Conservation (phyloP, 805 yeast genomes). For the Maudiozyma barnettii region DNA sequence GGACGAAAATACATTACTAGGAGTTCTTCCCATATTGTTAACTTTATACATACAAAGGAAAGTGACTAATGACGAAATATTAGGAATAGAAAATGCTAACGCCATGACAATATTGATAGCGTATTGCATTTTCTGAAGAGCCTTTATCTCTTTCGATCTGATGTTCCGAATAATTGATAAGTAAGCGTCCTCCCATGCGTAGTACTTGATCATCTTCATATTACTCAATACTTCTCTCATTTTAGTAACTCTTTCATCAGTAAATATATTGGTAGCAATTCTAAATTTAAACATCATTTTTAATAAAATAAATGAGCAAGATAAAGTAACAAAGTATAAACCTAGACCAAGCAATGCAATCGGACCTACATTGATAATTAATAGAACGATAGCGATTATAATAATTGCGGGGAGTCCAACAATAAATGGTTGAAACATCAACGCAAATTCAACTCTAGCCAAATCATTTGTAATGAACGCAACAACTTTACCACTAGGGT, state of each 20-base stretch:
- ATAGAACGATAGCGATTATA: slow-evolving; percentile 51
- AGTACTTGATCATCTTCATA: slow-evolving; percentile 75
- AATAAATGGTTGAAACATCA: slow-evolving; percentile 57
- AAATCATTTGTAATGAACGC: slow-evolving; percentile 75
- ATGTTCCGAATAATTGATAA: slow-evolving; percentile 42
- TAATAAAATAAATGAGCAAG: slow-evolving; percentile 38
- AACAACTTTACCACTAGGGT: slow-evolving; percentile 62
- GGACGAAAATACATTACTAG: slow-evolving; percentile 63
- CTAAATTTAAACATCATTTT: slow-evolving; percentile 47
- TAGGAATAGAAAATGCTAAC: slow-evolving; percentile 55
- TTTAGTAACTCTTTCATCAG: slow-evolving; percentile 67
- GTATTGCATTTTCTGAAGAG: slow-evolving; percentile 54
- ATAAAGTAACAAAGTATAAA: slow-evolving; percentile 35
- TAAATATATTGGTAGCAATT: slow-evolving; percentile 45
- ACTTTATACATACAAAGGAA: slow-evolving; percentile 40
- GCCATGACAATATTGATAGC: slow-evolving; percentile 57
- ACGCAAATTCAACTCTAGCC: slow-evolving; percentile 70
- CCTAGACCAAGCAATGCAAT: slow-evolving; percentile 65
- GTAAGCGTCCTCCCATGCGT: slow-evolving; percentile 88
- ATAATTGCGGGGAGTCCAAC: slow-evolving; percentile 57
- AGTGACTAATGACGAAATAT: slow-evolving; percentile 59
- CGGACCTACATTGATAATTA: slow-evolving; percentile 62
- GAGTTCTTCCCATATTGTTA: slow-evolving; percentile 32
- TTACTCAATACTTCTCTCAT: slow-evolving; percentile 72
- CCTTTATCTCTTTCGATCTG: slow-evolving; percentile 52